phyloP scores from a whole-genome alignment of 768 basidiomycete species.

The Lactifluus volemus region DNA sequence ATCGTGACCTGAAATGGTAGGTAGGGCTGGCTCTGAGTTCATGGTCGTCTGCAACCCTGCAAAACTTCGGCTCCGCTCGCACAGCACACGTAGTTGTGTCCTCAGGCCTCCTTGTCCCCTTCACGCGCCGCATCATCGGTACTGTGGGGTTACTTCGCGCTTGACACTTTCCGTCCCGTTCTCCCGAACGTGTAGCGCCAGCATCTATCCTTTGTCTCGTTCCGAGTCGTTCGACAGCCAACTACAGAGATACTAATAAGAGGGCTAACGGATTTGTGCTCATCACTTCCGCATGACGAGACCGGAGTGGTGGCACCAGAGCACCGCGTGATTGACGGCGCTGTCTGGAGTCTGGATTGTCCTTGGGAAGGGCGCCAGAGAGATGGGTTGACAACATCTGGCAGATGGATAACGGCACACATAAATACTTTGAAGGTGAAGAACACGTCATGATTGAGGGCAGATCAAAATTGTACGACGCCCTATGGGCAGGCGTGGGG shows the following conservation, averaged over 20 bases:
- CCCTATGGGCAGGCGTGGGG: not conserved
- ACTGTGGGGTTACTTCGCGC: not conserved
- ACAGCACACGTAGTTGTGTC: not conserved
- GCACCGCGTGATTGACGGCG: not conserved
- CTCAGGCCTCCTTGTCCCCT: not conserved
- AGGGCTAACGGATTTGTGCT: not conserved
- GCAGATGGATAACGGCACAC: no score
- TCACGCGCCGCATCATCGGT: not conserved
- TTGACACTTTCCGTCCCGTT: not conserved
- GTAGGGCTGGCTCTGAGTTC: not conserved
- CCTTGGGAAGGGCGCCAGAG: not conserved
- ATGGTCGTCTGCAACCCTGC: not conserved
- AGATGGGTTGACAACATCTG: not conserved
- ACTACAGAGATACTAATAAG: not conserved
- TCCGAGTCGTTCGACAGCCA: not conserved
- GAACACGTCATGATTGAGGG: not conserved
- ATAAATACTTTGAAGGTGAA: not conserved
- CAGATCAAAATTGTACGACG: not conserved
- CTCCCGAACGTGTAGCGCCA: not conserved
- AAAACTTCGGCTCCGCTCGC: not conserved
- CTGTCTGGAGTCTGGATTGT: not conserved
- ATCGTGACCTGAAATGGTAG: not conserved
- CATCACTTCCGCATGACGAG: not conserved
- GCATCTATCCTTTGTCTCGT: not conserved
- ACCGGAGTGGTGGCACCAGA: slow-evolving; percentile 1